Conservation (phyloP, 1,284 basidiomycete genomes). For the Trichosporon sp. region DNA sequence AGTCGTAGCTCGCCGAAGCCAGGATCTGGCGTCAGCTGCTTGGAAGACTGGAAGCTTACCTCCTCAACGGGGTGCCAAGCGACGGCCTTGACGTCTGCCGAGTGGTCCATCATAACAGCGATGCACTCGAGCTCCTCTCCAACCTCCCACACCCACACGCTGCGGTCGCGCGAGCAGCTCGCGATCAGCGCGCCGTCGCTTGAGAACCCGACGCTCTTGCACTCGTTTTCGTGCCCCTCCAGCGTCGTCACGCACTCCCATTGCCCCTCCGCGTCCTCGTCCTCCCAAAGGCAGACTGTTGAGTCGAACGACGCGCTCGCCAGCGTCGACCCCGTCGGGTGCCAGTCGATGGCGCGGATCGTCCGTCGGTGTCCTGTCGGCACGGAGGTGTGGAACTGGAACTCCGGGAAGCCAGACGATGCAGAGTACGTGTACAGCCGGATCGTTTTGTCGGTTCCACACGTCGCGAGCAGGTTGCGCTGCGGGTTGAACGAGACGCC, state of each 20-base stretch:
- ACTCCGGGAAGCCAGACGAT: constrained; percentile 39
- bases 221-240: constrained; percentile 97
- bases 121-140: constrained; percentile 92
- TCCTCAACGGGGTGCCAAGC: constrained; percentile 95
- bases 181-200: constrained; percentile 73
- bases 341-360: constrained; percentile 84
- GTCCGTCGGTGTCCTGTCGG: constrained; percentile 84
- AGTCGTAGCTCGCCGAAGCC: constrained; percentile 95
- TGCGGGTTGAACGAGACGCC: constrained; percentile 85
- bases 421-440: constrained; percentile 70
- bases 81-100: constrained; percentile 92
- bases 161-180: constrained; percentile 91
- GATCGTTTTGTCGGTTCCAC: constrained; percentile 90
- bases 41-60: constrained; percentile 52
- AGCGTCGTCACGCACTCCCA: constrained; percentile 66
- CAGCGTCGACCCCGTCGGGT: constrained; percentile 80
- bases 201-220: constrained; percentile 90
- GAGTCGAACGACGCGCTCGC: constrained; percentile 95
- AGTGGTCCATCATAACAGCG: constrained; percentile 94
- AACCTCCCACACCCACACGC: constrained; percentile 99
- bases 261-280: constrained; percentile 48
- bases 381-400: constrained; percentile 62
- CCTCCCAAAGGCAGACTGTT: constrained; percentile 79
- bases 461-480: constrained; percentile 78
- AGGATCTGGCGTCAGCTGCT: constrained; percentile 64